phyloP scores from a whole-genome alignment of 2,329 filamentous ascomycete species.

The Blastomyces parvus region DNA sequence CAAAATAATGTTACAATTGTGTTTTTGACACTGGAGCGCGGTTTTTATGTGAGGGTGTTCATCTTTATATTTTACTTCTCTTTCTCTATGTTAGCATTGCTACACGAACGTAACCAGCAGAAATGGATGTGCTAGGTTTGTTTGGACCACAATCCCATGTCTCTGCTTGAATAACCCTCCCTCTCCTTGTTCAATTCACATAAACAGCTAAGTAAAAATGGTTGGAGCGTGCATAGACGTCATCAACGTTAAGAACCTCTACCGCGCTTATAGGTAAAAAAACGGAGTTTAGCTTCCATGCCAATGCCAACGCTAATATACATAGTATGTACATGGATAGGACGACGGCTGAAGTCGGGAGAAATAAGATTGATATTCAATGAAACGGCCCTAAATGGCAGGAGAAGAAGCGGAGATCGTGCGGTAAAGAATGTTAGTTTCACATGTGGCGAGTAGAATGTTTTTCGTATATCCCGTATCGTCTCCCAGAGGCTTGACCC shows the following conservation, averaged over 20 bases:
- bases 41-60: slow-evolving; percentile 1
- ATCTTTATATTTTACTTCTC: background rate
- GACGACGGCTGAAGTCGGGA: no score
- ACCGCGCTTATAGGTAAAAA: background rate
- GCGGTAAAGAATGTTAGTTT: no score
- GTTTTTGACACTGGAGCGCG: background rate
- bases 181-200: background rate
- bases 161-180: background rate
- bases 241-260: background rate
- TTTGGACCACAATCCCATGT: background rate
- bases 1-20: slow-evolving; percentile 7
- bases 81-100: background rate
- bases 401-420: no score
- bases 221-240: background rate
- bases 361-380: no score
- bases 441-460: no score
- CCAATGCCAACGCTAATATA: no score
- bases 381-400: no score
- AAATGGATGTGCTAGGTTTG: background rate
- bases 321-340: no score
- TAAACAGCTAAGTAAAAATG: background rate
- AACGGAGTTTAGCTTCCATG: no score
- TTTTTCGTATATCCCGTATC: no score
- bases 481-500: no score
- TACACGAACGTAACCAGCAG: background rate